A percentile compares a stretch with the other conserved stretches of the same genome.
Evolutionary conservation across 495 filamentous ascomycete species (phyloP).

Genomic region (Glutinoglossum americanum): DNA sequence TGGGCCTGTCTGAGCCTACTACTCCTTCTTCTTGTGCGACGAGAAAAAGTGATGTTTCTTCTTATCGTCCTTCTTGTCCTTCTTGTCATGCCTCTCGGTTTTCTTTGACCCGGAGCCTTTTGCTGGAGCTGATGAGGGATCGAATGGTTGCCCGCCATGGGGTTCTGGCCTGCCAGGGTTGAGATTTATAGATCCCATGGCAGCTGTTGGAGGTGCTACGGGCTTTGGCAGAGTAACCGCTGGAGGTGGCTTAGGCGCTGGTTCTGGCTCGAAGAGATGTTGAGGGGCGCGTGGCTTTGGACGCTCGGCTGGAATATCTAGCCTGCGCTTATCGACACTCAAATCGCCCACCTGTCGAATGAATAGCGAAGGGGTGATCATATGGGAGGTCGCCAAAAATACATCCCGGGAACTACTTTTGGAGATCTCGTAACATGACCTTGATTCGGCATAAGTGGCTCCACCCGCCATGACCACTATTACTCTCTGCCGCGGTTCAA

Average conservation of each 20-base stretch:
- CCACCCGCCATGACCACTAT: slow-evolving; percentile 94
- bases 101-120: neutral
- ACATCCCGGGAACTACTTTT: slow-evolving; percentile 49
- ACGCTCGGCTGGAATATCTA: slow-evolving; percentile 63
- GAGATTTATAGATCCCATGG: neutral
- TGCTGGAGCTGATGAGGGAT: neutral
- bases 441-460: slow-evolving; percentile 74
- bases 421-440: slow-evolving; percentile 75
- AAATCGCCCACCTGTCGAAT: slow-evolving; percentile 64
- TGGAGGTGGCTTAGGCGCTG: slow-evolving; percentile 24
- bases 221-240: slow-evolving; percentile 2
- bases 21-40: slow-evolving; percentile 5
- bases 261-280: slow-evolving; percentile 67
- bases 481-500: slow-evolving; percentile 72
- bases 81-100: neutral
- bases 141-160: neutral
- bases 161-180: neutral
- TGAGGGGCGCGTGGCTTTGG: slow-evolving; percentile 63
- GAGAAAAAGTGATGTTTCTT: slow-evolving; percentile 8
- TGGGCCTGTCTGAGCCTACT: neutral
- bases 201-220: slow-evolving; percentile 1
- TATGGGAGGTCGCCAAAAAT: slow-evolving; percentile 81
- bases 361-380: slow-evolving; percentile 65
- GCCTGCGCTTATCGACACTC: slow-evolving; percentile 43
- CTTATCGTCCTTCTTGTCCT: slow-evolving; percentile 2